phyloP scores from a whole-genome alignment of 495 filamentous ascomycete species.

The Echria macrotheca region DNA sequence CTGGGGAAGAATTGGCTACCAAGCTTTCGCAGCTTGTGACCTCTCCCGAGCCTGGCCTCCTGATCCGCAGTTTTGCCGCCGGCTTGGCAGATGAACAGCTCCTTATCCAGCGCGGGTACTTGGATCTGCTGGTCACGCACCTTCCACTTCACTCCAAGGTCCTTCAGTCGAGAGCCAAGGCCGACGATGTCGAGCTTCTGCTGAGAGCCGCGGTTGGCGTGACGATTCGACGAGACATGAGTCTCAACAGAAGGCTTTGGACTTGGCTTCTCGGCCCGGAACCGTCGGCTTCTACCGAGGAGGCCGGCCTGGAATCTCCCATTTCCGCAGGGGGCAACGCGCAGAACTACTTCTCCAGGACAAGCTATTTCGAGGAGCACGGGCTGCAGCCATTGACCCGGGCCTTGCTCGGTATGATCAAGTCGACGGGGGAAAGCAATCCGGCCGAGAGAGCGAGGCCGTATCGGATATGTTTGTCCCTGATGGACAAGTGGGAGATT shows the following conservation, averaged over 20 bases:
- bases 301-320: conserved; percentile 44
- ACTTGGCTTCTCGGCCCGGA: conserved; percentile 93
- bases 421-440: conserved; percentile 39
- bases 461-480: conserved; percentile 83
- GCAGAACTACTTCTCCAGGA: conserved; percentile 41
- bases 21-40: conserved; percentile 69
- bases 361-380: conserved; percentile 73
- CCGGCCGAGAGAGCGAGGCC: conserved; percentile 75
- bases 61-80: conserved; percentile 84
- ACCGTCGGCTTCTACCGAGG: conserved; percentile 43
- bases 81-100: conserved; percentile 86
- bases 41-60: conserved; percentile 84
- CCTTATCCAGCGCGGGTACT: conserved; percentile 86
- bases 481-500: conserved; percentile 98
- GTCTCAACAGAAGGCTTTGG: conserved; percentile 89
- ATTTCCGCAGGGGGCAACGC: conserved; percentile 41
- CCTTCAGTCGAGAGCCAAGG: conserved; percentile 64
- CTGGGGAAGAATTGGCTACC: conserved; percentile 27
- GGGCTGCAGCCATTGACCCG: conserved; percentile 67
- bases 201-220: conserved; percentile 78
- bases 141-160: conserved; percentile 83
- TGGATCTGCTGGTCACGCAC: conserved; percentile 87
- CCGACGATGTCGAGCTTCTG: conserved; percentile 71
- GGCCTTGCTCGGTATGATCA: conserved; percentile 74
- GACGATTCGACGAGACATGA: conserved; percentile 87